These are phyloP conservation scores for Pseudohyphozyma bogoriensis DNA, from an alignment of 768 basidiomycete genomes.

Conservation along the genomic window DNA sequence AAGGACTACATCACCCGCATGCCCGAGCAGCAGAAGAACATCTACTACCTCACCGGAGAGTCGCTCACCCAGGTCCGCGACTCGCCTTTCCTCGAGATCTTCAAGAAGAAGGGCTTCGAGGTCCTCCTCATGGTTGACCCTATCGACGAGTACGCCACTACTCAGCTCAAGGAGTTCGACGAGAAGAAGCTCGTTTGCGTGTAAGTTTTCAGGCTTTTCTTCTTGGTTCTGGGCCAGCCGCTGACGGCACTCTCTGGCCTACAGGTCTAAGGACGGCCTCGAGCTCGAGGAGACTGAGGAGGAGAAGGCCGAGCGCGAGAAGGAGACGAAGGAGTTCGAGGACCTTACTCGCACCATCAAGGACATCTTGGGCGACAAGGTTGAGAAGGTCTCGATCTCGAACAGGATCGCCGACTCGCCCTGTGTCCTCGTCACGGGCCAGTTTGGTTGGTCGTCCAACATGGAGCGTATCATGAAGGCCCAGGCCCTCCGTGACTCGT, in stretches of 20 bases:
- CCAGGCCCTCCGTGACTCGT: slow-evolving; percentile 88
- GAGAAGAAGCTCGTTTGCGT: slow-evolving; percentile 95
- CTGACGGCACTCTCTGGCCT: too few species aligned
- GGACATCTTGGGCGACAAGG: slow-evolving; percentile 97
- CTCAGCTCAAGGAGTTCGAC: slow-evolving; percentile 98
- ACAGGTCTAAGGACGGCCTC: slow-evolving; percentile 98
- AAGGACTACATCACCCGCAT: slow-evolving; percentile 99
- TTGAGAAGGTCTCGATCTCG: slow-evolving; percentile 96
- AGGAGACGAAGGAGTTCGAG: slow-evolving; percentile 67
- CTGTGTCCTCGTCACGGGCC: slow-evolving; percentile 74
- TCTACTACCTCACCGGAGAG: slow-evolving; percentile 99
- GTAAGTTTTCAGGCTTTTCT: too few species aligned
- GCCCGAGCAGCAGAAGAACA: slow-evolving; percentile 96
- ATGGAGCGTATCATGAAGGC: slow-evolving; percentile 98
- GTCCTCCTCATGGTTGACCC: slow-evolving; percentile 95
- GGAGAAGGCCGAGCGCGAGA: slow-evolving; percentile 85
- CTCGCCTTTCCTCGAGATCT: slow-evolving; percentile 97
- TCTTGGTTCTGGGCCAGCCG: too few species aligned
- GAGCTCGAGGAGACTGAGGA: slow-evolving; percentile 99
- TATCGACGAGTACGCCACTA: slow-evolving; percentile 96
- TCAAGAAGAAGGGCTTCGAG: slow-evolving; percentile 99
- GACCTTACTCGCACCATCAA: slow-evolving; percentile 91
- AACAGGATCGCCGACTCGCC: slow-evolving; percentile 77
- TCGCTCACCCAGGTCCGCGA: slow-evolving; percentile 80
- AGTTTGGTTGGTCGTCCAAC: slow-evolving; percentile 99